Base-by-base conservation (phyloP, 805 yeast species). In the Pichia sporocuriosa region DNA sequence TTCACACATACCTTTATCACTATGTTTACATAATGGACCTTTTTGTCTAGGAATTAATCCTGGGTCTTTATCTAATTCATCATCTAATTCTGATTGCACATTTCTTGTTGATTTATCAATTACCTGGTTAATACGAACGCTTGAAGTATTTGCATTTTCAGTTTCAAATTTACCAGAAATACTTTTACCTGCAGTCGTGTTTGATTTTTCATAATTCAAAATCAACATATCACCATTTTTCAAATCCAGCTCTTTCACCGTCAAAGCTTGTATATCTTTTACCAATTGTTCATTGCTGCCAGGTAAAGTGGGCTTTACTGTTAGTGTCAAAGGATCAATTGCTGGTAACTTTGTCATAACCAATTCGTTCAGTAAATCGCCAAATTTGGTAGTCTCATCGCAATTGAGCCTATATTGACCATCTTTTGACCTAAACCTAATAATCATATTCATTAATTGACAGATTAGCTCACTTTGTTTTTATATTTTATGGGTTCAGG, bases 1-100 rank as follows among this genome's bases (percentile, higher is more conserved):
- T 56, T 93, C 98, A 62, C 98, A 93, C 97, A 93, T 93, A 2
- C 97, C 99, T 53, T 81, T 82, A 29, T 81, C 90, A 3, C 90
- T 84, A 59, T 93, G 98, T 45, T 81, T 75, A 62, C 98, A 90
- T 47, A 88, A 66, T 2, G 60, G 53, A 1, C 86, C 75, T 48
- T 68, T 71, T 28, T 67, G 62, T 26, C 98, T 72, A 23, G 70
- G 62, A 42, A 93, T 86, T 42, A 83, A 66, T 0, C 98, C 99
- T 33, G 75, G 73, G 41, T 75, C 71, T 23, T 67, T 68, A 38
- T 82, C 89, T 26, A 89, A 67, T 10, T 57, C 58, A 37, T 73
- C 73, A 61, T 93, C 98, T 1, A 89, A 72, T 0, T 73, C 65
- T 26, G 79, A 64, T 57, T 85, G 93, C 29, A 62, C 61, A 4